A percentile compares a stretch with the other conserved stretches of the same genome.
Evolutionary conservation across 805 yeast genomes (phyloP).

Genomic region (Candida cerambycidarum): DNA sequence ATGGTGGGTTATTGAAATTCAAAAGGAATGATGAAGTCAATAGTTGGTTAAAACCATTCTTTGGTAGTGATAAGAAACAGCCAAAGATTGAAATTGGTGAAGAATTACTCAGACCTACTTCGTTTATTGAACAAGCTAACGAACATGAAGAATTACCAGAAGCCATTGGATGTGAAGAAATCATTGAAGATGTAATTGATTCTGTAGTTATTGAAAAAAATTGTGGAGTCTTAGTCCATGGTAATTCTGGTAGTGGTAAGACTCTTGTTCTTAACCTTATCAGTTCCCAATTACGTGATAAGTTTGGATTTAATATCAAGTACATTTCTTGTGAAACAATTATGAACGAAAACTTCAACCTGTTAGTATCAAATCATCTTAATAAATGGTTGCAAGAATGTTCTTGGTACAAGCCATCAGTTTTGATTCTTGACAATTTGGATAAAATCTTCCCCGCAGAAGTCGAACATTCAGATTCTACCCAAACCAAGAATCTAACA

Average conservation of each 20-base stretch:
- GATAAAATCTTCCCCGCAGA: slow-evolving; percentile 74
- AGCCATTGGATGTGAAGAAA: slow-evolving; percentile 59
- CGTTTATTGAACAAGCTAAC: slow-evolving; percentile 29
- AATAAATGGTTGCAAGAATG: slow-evolving; percentile 48
- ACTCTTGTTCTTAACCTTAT: slow-evolving; percentile 51
- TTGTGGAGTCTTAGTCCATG: slow-evolving; percentile 63
- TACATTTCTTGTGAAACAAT: slow-evolving; percentile 53
- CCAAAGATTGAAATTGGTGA: slow-evolving; percentile 50
- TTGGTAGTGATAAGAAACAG: slow-evolving; percentile 23
- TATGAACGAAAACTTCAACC: slow-evolving; percentile 53
- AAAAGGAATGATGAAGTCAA: slow-evolving; percentile 42
- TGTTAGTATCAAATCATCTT: slow-evolving; percentile 44
- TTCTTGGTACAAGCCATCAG: slow-evolving; percentile 77
- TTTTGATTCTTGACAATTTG: slow-evolving; percentile 73
- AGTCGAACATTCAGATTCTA: slow-evolving; percentile 56
- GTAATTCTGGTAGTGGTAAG: slow-evolving; percentile 83
- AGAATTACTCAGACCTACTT: slow-evolving; percentile 45
- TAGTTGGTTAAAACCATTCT: slow-evolving; percentile 42
- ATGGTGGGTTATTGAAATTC: slow-evolving; percentile 60
- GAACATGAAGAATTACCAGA: slow-evolving; percentile 12
- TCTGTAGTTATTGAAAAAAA: slow-evolving; percentile 43
- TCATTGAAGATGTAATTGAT: slow-evolving; percentile 39
- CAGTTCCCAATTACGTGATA: slow-evolving; percentile 29
- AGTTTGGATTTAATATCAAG: slow-evolving; percentile 47
- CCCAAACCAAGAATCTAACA: slow-evolving; percentile 61